phyloP scores from a whole-genome alignment of 352 stramenopile species.

The Globisporangium polare region DNA sequence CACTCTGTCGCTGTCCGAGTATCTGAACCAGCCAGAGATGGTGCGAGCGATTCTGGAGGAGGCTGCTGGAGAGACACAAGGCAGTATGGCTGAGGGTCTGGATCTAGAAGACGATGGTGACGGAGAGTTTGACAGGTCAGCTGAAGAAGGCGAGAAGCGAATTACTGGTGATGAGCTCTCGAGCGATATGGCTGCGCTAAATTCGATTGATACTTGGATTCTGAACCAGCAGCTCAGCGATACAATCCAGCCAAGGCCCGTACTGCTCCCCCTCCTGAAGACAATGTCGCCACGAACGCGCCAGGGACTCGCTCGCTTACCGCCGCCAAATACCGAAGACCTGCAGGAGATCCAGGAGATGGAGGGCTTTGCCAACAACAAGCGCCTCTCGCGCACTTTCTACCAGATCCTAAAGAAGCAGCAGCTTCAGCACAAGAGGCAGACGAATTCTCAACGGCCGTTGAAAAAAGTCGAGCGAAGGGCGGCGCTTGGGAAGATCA shows the following conservation, averaged over 20 bases:
- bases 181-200: neutral
- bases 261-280: conserved; percentile 37
- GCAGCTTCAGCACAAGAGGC: conserved; percentile 4
- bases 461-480: neutral
- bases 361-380: conserved; percentile 29
- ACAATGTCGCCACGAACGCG: conserved; percentile 49
- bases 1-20: conserved; percentile 27
- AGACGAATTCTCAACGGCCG: neutral
- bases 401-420: conserved; percentile 30
- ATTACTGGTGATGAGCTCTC: neutral
- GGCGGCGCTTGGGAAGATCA: neutral
- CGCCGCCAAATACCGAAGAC: conserved; percentile 30
- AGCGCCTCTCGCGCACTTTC: conserved; percentile 22
- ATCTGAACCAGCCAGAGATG: conserved; percentile 42
- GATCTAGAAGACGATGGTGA: neutral
- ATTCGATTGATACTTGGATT: neutral
- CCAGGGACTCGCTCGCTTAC: conserved; percentile 33
- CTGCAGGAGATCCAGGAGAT: conserved; percentile 37
- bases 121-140: neutral
- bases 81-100: too few species aligned
- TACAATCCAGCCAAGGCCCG: neutral
- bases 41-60: conserved; percentile 28
- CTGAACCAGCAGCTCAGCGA: neutral
- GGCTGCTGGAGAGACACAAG: neutral
- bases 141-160: neutral